Base-by-base conservation (phyloP, 2,329 filamentous ascomycete species). In the Paramyrothecium roridum region DNA sequence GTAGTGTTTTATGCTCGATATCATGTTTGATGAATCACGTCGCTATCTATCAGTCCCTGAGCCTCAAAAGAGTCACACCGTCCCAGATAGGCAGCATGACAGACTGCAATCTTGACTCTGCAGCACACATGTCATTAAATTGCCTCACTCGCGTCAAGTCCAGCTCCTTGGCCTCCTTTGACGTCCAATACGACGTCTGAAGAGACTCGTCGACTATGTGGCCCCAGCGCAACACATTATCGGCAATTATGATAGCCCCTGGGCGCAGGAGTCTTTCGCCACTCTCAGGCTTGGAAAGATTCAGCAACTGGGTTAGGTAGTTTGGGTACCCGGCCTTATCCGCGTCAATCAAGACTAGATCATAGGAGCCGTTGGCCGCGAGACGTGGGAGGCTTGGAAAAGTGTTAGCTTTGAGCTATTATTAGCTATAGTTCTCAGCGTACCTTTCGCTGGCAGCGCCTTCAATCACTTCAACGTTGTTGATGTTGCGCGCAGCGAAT, bases 271-370 rank as follows among this genome's bases (percentile, higher is more conserved):
- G 70, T 11, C 75, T 69, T 12, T 59, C 62, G 3, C 59, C 23
- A 7, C 58, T 49, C 3, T 64, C 66, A 1, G 73, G 66, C n/a
- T 56, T 54, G 6, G 75, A 78, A 54, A 64, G 59, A 34, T 65
- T 63, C n/a, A 79, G 65, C 54, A 79, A 72, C 17, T 68, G 64
- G 8, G 63, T 55, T 21, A 79, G 69, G 61, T 79, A 79, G 8
- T 57, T 57, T 0, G 75, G 74, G 57, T 79, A 78, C 23, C 71
- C 75, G 1, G 68, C 66, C 65, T 79, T 80, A 51, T 79, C 69
- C 21, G 76, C 76, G 55, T 78, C 76, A 58, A 78, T 72, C 61
- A 79, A 79, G 61, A 79, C 68, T 19, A 78, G 65, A 62, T 79
- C 77, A 58, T 74, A 80, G 1, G 76, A 73, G 62, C 73, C 69